Base-by-base conservation (phyloP, 2,329 filamentous ascomycete species). In the Cladosporium oxysporum region DNA sequence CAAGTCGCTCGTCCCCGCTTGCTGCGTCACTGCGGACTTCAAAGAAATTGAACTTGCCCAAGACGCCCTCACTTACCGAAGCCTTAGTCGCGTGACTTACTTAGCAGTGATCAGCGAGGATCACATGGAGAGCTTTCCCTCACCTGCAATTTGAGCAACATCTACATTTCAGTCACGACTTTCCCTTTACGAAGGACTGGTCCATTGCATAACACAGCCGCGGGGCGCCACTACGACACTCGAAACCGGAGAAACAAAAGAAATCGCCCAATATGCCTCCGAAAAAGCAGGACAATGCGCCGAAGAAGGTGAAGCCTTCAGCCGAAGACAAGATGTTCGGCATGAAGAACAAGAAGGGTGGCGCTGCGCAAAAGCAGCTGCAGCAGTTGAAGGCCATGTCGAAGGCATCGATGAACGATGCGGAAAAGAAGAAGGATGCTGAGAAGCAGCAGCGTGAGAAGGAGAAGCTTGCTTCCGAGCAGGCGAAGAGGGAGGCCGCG, bases 341-440 rank as follows among this genome's bases (percentile, higher is more conserved):
- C 74, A 98, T 99, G 95, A 99, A 99, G 83, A 99, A 99, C 78
- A 99, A 99, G 84, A 99, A 97, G 85, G 95, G 95, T 72, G 90
- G 88, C 66, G 89, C 88, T 62, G 94, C 93, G 64, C 92, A 98
- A 82, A 96, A 89, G 80, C 88, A 93, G 72, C 98, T 99, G 77
- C 90, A 91, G 66, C 91, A 93, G 74, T 87, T 99, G 78, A 83
- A 89, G 71, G 86, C 89, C 57, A 90, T 93, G 74, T 86, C 89
- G 62, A 88, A 90, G 71, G 85, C 86, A 65, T 89, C 90, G 72
- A 92, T 92, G 68, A 90, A 85, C n/a, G 87, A 92, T 26, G 94
- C 97, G 66, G 90, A 95, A 79, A 98, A 97, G 84, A 86, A 85
- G 74, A 97, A 89, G 76, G 85, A 85, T 61, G 87, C 87, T 44